Base-by-base conservation (phyloP, 495 filamentous ascomycete species). In the Aspergillus cristatus region DNA sequence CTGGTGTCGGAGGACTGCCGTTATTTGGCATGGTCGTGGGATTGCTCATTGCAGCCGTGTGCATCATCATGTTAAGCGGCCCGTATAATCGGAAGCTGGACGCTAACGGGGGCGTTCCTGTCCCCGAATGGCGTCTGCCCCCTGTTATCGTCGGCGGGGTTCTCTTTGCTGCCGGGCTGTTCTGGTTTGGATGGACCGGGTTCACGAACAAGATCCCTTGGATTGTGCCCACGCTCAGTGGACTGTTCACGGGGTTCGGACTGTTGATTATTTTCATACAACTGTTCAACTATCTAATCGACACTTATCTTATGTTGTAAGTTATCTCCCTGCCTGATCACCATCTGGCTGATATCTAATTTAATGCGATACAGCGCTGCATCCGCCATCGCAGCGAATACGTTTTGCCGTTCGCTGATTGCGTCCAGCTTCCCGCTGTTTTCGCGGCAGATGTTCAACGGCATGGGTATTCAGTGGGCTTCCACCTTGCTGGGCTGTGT, bases 301-400 rank as follows among this genome's bases (percentile, higher is more conserved):
- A 93, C 50, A 76, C 86, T 7, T 91, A 93, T 54, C 78, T 93
- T 46, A 87, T 89, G 81, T 89, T 87, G 72, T 81, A 63, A 61
- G 74, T 7, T 37, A 11, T 14, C 10, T 40, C 17, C 14, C 25
- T 11, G 10, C 6, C 16, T 7, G 3, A 2, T 14, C 12, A 17
- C 14, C 13, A 26, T 6, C 24, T 26, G 10, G 10, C 29, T 7
- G n/a, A 8, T n/a, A 31, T 36, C 37, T 42, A 26, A 26, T 26
- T 11, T 26, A 40, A 42, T 22, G 34, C 14, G 10, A 17, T 25
- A 35, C 29, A 76, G 69, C 49, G 85, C 85, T 20, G 84, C 85
- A 26, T 87, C 83, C 3, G 86, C 84, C 25, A 88, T 91, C 39
- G 86, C 86, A n/a, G 86, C 78, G 29, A 91, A 93, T 57, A 90